Base-by-base conservation (phyloP, 805 yeast genomes). In the Candida maesae region DNA sequence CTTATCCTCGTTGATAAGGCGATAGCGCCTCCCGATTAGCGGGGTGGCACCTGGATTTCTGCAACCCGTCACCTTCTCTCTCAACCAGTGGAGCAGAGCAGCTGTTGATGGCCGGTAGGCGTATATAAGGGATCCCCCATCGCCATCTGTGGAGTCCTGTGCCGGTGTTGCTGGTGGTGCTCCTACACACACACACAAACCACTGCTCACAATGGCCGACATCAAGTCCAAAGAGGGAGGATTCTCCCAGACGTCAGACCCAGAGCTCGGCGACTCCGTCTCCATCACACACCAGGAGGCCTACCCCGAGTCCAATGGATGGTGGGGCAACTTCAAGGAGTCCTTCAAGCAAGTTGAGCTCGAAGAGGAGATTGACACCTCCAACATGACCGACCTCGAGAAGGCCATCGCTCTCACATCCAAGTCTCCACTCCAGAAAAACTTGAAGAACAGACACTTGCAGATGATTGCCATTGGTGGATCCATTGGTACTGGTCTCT, bases 401-500 rank as follows among this genome's bases (percentile, higher is more conserved):
- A 70, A 63, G 51, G 71, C 73, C 13, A 74, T 73, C 45, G 50
- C 50, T n/a, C 40, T 21, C 20, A 51, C 55, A 14, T 47, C 55
- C 12, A 38, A 20, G n/a, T 51, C 55, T 14, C 55, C 55, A 10
- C 38, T 51, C 24, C 51, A 51, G 38, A 78, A 77, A 49, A 71
- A 77, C 33, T 35, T 51, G 33, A 51, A 49, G 44, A 49, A 49
- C 36, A 71, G 90, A 58, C 91, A 85, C 58, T 35, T 35, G 37
- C 37, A 35, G 31, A 35, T 35, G 37, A 84, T 85, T 66, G 89
- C 93, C 37, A 69, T 85, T 46, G 93, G 91, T 50, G 90, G 91
- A 32, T 74, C 84, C 45, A 84, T 86, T 51, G 95, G 95, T 52
- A 81, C 91, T 8, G 95, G 93, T 56, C 42, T 59, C 68, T 77